Evolutionary conservation across 768 basidiomycete genomes (phyloP).

Genomic region (Floccularia luteovirens): DNA sequence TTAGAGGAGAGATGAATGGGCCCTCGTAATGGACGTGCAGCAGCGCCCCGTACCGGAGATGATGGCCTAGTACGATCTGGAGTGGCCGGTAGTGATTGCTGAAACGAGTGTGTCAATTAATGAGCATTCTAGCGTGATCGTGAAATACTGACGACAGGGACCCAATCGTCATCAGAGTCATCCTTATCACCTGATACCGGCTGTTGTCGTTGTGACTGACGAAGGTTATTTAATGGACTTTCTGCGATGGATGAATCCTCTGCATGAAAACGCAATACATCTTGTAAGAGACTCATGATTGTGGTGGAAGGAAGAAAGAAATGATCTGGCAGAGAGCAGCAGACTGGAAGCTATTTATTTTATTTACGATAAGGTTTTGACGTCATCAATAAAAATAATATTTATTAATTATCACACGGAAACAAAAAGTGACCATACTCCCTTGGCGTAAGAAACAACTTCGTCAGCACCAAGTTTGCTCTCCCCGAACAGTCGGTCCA

Average conservation of each 20-base stretch:
- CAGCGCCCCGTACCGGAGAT: constrained; percentile 41
- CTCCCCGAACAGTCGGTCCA: constrained; percentile 90
- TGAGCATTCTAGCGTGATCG: not conserved
- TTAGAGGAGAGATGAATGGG: constrained; percentile 34
- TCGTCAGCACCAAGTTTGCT: constrained; percentile 88
- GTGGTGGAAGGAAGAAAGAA: constrained; percentile 1
- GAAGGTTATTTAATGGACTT: constrained; percentile 21
- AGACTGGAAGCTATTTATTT: too few relatives aligned
- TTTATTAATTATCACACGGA: constrained; percentile 50
- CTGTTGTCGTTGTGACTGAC: constrained; percentile 11
- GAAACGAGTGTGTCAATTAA: constrained; percentile 1
- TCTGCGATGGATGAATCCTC: constrained; percentile 25
- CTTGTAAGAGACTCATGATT: constrained; percentile 63
- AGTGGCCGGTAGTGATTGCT: constrained; percentile 66
- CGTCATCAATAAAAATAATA: too few relatives aligned
- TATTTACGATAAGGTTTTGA: too few relatives aligned
- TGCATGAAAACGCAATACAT: constrained; percentile 51
- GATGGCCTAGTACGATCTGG: constrained; percentile 58
- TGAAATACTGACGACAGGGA: constrained; percentile 54
- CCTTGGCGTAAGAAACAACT: constrained; percentile 80
- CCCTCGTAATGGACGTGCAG: constrained; percentile 40
- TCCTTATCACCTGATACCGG: constrained; percentile 31
- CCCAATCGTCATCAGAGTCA: constrained; percentile 63
- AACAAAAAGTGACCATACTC: constrained; percentile 75
- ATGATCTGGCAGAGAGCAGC: too few relatives aligned